Base-by-base conservation (phyloP, 257 asterid species). In the Galeopsis tetrahit region DNA sequence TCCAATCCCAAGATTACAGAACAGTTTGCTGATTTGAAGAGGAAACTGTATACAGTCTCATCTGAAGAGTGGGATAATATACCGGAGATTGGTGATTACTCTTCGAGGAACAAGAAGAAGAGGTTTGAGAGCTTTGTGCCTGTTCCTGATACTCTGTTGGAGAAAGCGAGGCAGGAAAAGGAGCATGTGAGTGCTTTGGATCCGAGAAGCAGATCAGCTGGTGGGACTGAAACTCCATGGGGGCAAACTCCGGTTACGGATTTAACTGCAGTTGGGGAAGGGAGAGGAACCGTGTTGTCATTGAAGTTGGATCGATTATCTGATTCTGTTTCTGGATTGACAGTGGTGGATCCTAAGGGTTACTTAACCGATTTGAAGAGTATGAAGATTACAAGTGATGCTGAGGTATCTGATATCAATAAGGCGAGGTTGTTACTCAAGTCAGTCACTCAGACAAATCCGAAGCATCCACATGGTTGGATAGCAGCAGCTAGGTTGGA, bases 211-310 rank as follows among this genome's bases (percentile, higher is more conserved):
- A 78, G 96, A 77, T 89, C 79, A 1, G 91, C 77, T 69, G 96
- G 97, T 65, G 97, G 98, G 57, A 82, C 95, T 0, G 97, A 93
- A 70, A 93, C 98, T n/a, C 98, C 97, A 0, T 90, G 91, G 82
- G 81, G 83, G 3, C 97, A 90, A 75, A 92, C 95, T 3, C 96
- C 97, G 1, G 95, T 87, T 69, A 91, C 98, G 0, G 97, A 93
- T 89, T 88, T 93, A 83, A 93, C 97, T 9, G 97, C 97, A 0
- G 96, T 93, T 11, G 98, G 98, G 73, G 96, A 93, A 80, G 97
- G 98, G 62, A 88, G 98, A 80, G 96, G 97, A 56, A 91, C 97
- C 11, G 98, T 93, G 48, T 79, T 93, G 80, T 87, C 96, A 1
- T 74, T 91, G 82, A 93, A 90, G 84, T 78, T 93, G 78, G 97